Evolutionary conservation across 2,329 filamentous ascomycete species (phyloP).

Genomic region (Helotiales sp.): DNA sequence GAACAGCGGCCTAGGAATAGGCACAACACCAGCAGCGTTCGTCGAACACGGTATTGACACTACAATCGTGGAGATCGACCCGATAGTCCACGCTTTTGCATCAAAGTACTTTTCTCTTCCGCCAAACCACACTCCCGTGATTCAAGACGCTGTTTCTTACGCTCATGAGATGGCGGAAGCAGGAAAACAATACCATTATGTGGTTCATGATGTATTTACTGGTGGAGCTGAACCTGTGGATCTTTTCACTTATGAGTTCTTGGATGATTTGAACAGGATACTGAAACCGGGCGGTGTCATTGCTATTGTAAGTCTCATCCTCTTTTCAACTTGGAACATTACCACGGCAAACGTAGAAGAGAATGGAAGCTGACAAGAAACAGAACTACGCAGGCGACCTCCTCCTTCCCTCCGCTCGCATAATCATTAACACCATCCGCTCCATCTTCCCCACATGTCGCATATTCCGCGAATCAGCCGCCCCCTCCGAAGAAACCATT

Average conservation of each 20-base stretch:
- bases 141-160: constrained; percentile 80
- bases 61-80: constrained; percentile 93
- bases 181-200: constrained; percentile 73
- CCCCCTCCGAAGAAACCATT: constrained; percentile 48
- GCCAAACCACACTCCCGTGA: constrained; percentile 72
- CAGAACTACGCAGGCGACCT: constrained; percentile 96
- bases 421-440: constrained; percentile 80
- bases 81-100: constrained; percentile 82
- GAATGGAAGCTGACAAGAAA: constrained; percentile 10
- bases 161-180: constrained; percentile 46
- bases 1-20: constrained; percentile 82
- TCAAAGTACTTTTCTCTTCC: constrained; percentile 79
- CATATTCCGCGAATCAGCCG: constrained; percentile 78
- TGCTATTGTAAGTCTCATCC: constrained; percentile 67
- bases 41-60: constrained; percentile 88
- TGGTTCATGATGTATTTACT: constrained; percentile 97
- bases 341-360: constrained; percentile 8
- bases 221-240: constrained; percentile 88
- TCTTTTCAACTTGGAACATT: background rate
- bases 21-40: constrained; percentile 84
- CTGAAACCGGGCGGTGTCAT: constrained; percentile 79
- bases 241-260: constrained; percentile 85
- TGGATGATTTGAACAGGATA: constrained; percentile 68
- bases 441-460: constrained; percentile 86
- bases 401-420: constrained; percentile 69